These are phyloP conservation scores for Gracilaria vermiculophylla DNA, from an alignment of 23 red algal genomes.

Conservation along the genomic window DNA sequence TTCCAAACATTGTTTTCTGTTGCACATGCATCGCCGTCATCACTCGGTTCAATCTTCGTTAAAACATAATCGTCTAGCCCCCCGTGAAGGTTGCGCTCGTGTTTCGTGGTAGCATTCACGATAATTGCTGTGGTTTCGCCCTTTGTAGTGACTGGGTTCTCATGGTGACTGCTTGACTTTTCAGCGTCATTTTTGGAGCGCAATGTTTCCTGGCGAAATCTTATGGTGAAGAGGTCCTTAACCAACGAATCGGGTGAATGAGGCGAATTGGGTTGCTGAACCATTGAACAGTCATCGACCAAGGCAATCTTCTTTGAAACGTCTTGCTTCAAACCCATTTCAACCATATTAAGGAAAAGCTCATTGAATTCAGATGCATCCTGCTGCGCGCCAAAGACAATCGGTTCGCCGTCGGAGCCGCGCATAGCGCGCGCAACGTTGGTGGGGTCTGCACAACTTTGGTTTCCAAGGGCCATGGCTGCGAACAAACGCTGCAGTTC, in stretches of 20 bases:
- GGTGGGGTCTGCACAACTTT: conserved; percentile 76
- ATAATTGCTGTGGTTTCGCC: conserved; percentile 75
- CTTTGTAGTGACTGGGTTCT: conserved; percentile 1
- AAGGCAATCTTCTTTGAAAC: background rate
- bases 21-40: background rate
- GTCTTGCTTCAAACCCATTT: conserved; percentile 46
- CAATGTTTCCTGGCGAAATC: conserved; percentile 74
- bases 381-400: conserved; percentile 89
- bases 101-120: conserved; percentile 69
- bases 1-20: background rate
- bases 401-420: conserved; percentile 47
- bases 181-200: background rate
- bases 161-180: background rate
- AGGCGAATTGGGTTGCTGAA: background rate
- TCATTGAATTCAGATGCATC: conserved; percentile 96
- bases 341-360: conserved; percentile 85
- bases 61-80: conserved; percentile 71
- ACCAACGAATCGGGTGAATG: conserved; percentile 38
- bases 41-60: conserved; percentile 57
- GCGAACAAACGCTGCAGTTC: conserved; percentile 95
- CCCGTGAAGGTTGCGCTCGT: conserved; percentile 56
- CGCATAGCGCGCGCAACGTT: conserved; percentile 67
- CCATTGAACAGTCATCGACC: background rate
- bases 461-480: conserved; percentile 77
- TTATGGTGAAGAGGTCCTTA: conserved; percentile 59